These are phyloP conservation scores for Rhizopogon vulgaris DNA, from an alignment of 768 basidiomycete species.

Conservation along the genomic window DNA sequence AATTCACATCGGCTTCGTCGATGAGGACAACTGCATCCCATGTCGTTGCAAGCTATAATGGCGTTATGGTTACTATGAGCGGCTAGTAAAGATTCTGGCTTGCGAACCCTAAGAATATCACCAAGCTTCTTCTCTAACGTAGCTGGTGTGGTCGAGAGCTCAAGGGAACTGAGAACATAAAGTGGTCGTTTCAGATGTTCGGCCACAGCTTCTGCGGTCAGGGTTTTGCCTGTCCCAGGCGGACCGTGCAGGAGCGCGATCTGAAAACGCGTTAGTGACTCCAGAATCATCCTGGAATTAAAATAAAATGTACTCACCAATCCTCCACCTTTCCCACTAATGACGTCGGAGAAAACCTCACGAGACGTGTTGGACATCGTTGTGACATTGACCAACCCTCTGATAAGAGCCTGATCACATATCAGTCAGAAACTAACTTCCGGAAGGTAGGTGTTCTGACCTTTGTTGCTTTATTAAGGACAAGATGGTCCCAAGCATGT, in stretches of 20 bases:
- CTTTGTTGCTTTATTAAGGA: conserved; percentile 49
- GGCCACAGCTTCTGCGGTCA: conserved; percentile 54
- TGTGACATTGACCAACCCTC: conserved; percentile 20
- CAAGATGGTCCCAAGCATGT: conserved; percentile 54
- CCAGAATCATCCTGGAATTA: background rate
- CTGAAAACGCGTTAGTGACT: conserved; percentile 3
- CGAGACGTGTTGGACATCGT: conserved; percentile 12
- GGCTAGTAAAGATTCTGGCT: background rate
- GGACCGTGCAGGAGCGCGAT: conserved; percentile 21
- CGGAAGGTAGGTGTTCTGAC: conserved; percentile 6
- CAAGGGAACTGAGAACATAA: conserved; percentile 50
- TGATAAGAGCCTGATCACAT: conserved; percentile 32
- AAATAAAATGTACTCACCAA: conserved; percentile 43
- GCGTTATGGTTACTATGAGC: conserved; percentile 22
- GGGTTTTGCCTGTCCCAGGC: conserved; percentile 41
- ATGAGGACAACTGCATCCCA: conserved; percentile 58
- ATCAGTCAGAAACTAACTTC: background rate
- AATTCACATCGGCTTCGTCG: conserved; percentile 34
- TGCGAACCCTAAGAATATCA: conserved; percentile 12
- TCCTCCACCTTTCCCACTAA: conserved; percentile 60
- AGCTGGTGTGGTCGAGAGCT: conserved; percentile 43
- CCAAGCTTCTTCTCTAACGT: conserved; percentile 36
- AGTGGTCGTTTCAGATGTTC: conserved; percentile 48
- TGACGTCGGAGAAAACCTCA: conserved; percentile 38
- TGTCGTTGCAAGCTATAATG: conserved; percentile 49